Evolutionary conservation across 257 asterid genomes (phyloP).

Genomic region (Buddleja alternifolia): DNA sequence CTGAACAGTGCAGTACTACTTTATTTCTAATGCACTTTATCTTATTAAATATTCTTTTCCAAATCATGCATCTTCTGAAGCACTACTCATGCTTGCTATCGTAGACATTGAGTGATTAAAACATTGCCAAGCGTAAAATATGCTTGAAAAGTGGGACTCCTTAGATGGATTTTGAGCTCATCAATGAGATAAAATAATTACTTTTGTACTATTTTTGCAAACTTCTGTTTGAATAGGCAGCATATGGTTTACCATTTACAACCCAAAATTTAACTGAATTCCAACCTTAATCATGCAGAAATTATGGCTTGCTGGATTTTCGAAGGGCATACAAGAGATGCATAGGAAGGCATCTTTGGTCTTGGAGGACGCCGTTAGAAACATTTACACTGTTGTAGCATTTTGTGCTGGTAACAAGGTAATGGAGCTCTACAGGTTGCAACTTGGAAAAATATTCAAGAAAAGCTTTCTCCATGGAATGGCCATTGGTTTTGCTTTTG

Average conservation of each 20-base stretch:
- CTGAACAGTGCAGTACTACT: not conserved
- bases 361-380: constrained; percentile 97
- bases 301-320: constrained; percentile 99
- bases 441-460: constrained; percentile 79
- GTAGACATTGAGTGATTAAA: not conserved
- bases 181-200: not conserved
- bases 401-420: constrained; percentile 99
- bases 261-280: constrained; percentile 14
- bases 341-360: constrained; percentile 98
- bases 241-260: constrained; percentile 14
- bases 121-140: not conserved
- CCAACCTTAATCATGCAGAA: constrained; percentile 55
- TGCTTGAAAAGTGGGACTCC: not conserved
- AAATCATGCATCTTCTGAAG: constrained; percentile 1
- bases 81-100: not conserved
- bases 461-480: constrained; percentile 95
- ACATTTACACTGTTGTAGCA: constrained; percentile 95
- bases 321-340: constrained; percentile 99
- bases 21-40: constrained; percentile 1
- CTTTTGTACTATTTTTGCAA: constrained; percentile 5
- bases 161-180: constrained; percentile 14
- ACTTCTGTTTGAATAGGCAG: constrained; percentile 9
- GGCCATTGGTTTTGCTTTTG: constrained; percentile 97
- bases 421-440: constrained; percentile 94
- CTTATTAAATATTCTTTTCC: not conserved